These are phyloP conservation scores for Alternaria sp. DNA, from an alignment of 2,329 filamentous ascomycete species.

Conservation along the genomic window DNA sequence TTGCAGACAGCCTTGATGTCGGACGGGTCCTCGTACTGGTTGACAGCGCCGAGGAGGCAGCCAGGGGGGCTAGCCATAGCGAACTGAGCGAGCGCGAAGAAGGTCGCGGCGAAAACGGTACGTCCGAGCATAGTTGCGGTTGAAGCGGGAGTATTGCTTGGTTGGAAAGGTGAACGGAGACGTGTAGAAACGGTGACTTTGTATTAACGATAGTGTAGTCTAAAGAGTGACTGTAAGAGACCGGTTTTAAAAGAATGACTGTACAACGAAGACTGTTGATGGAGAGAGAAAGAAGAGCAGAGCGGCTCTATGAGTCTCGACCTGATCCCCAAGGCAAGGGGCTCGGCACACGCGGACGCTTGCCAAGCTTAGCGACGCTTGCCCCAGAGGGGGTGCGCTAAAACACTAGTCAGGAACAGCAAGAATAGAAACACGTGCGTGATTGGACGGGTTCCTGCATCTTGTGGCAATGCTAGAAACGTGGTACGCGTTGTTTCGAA, in stretches of 20 bases:
- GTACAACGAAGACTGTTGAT: slow-evolving; percentile 19
- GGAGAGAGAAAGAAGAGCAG: slow-evolving; percentile 7
- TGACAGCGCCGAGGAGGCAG: slow-evolving; percentile 42
- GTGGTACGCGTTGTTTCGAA: not conserved
- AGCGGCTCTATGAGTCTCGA: slow-evolving; percentile 9
- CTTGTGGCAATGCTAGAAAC: not conserved
- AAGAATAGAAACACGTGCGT: slow-evolving; percentile 12
- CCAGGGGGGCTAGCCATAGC: slow-evolving; percentile 31
- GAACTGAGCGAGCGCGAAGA: slow-evolving; percentile 33
- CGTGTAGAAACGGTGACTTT: slow-evolving; percentile 6
- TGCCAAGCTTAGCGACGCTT: slow-evolving; percentile 10
- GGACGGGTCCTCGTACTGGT: slow-evolving; percentile 34
- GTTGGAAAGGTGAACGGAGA: not conserved
- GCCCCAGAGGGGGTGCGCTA: slow-evolving; percentile 14
- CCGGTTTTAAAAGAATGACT: slow-evolving; percentile 16
- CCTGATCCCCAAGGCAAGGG: slow-evolving; percentile 8
- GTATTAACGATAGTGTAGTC: slow-evolving; percentile 17
- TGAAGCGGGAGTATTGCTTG: not conserved
- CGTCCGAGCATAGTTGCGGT: slow-evolving; percentile 37
- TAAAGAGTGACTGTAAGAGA: slow-evolving; percentile 24
- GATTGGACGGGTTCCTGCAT: slow-evolving; percentile 23
- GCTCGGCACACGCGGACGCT: slow-evolving; percentile 2
- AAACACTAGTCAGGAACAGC: slow-evolving; percentile 29
- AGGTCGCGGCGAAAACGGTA: slow-evolving; percentile 33
- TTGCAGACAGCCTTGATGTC: slow-evolving; percentile 38